phyloP scores from a whole-genome alignment of 441 rosid species.

The Eruca vesicaria region DNA sequence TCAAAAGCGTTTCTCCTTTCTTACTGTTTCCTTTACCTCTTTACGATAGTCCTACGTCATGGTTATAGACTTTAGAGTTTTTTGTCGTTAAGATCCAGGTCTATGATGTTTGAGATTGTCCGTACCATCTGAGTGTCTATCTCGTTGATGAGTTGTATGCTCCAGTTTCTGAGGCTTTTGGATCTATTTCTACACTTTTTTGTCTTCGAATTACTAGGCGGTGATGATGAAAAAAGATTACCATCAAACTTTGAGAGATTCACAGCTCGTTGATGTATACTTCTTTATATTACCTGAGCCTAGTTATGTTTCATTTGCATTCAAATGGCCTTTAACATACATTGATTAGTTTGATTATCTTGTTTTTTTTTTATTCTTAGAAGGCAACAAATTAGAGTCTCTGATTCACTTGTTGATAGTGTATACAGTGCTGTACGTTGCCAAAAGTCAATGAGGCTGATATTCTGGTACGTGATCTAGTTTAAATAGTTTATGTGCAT shows the following conservation, averaged over 20 bases:
- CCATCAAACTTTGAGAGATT: conserved; percentile 43
- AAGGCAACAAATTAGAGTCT: conserved; percentile 39
- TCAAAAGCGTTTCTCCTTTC: background rate
- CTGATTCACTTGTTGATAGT: conserved; percentile 28
- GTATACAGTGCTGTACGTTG: conserved; percentile 35
- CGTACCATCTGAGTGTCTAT: conserved; percentile 34
- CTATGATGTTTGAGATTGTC: conserved; percentile 38
- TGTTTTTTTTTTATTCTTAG: no score
- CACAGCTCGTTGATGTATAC: conserved; percentile 33
- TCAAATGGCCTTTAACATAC: no score
- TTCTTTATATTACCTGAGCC: conserved; percentile 33
- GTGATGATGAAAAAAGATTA: conserved; percentile 33
- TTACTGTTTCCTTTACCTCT: background rate
- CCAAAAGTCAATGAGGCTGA: conserved; percentile 16
- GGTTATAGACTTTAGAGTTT: background rate
- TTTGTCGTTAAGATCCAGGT: background rate
- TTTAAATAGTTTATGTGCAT: conserved; percentile 23
- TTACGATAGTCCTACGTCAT: background rate
- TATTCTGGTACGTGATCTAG: conserved; percentile 32
- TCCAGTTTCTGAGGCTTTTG: conserved; percentile 30
- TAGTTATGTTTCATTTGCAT: no score
- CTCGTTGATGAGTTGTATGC: conserved; percentile 22
- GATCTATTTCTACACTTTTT: background rate
- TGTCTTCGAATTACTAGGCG: background rate
- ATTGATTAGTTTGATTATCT: no score